Evolutionary conservation across 2,329 filamentous ascomycete species (phyloP).

Genomic region (Cercospora sp.): DNA sequence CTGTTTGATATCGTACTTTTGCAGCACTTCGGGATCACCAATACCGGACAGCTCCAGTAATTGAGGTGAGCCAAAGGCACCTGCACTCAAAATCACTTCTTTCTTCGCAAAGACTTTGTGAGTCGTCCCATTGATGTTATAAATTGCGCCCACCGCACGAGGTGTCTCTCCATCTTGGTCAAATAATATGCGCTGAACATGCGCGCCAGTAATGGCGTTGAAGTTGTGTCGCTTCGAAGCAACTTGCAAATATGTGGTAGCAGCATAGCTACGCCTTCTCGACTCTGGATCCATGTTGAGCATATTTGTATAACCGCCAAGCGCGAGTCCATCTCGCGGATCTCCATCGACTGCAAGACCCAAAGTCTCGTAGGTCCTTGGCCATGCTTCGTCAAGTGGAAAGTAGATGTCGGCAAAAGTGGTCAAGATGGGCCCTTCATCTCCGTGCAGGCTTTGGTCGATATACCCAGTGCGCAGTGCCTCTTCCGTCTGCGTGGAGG

Average conservation of each 20-base stretch:
- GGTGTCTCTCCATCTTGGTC: neutral
- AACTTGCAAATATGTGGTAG: conserved; percentile 27
- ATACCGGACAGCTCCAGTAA: conserved; percentile 45
- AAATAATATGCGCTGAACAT: conserved; percentile 50
- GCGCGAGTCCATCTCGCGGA: conserved; percentile 10
- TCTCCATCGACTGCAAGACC: neutral
- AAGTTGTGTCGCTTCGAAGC: conserved; percentile 33
- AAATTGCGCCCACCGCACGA: conserved; percentile 37
- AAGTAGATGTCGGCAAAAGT: conserved; percentile 38
- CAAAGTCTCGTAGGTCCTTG: conserved; percentile 20
- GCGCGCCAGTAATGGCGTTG: conserved; percentile 42
- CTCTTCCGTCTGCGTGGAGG: conserved; percentile 3
- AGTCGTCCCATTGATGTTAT: conserved; percentile 27
- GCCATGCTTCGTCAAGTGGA: conserved; percentile 20
- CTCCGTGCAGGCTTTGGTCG: conserved; percentile 36
- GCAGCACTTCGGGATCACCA: conserved; percentile 28
- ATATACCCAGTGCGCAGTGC: conserved; percentile 22
- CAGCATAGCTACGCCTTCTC: conserved; percentile 29
- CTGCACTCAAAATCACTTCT: conserved; percentile 57
- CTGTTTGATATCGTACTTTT: conserved; percentile 20
- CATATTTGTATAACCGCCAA: conserved; percentile 17
- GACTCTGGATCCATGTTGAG: conserved; percentile 14
- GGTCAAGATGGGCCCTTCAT: conserved; percentile 37
- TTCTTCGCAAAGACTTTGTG: conserved; percentile 22
- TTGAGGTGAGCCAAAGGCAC: conserved; percentile 41